Conservation (phyloP, 805 yeast genomes). For the Starmerella potacharoeniae region DNA sequence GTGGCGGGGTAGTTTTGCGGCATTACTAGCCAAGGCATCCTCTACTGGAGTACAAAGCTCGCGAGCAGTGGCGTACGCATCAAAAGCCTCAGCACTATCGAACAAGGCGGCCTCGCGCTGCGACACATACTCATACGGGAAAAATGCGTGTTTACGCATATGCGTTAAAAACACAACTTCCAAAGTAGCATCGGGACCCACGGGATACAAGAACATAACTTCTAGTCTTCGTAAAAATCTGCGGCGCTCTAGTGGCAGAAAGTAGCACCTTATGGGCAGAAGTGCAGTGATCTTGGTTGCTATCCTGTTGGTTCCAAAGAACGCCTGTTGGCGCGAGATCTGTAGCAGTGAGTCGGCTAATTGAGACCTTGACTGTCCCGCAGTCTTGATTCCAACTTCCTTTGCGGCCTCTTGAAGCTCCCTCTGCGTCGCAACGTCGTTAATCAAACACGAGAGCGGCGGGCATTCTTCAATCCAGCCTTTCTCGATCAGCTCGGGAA, state of each 20-base stretch:
- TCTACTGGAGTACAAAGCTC: constrained; percentile 19
- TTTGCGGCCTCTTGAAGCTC: constrained; percentile 20
- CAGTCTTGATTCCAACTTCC: constrained; percentile 10
- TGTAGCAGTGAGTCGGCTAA: constrained; percentile 12
- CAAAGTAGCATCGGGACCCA: constrained; percentile 19
- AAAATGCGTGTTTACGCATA: constrained; percentile 23
- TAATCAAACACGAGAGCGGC: constrained; percentile 10
- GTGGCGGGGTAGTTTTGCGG: neutral
- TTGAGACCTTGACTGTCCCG: constrained; percentile 4
- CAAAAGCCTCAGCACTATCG: constrained; percentile 9
- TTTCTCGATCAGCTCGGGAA: constrained; percentile 10
- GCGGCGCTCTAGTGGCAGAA: constrained; percentile 6
- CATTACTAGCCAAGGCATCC: constrained; percentile 7
- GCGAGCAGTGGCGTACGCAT: constrained; percentile 20
- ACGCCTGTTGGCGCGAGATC: constrained; percentile 15
- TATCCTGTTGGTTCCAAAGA: constrained; percentile 11
- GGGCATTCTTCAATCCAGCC: constrained; percentile 15
- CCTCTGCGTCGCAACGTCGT: constrained; percentile 17
- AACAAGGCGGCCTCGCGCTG: constrained; percentile 22
- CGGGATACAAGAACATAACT: constrained; percentile 21
- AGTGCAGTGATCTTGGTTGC: constrained; percentile 5
- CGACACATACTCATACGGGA: constrained; percentile 16
- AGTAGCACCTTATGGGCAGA: constrained; percentile 8
- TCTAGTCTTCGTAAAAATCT: constrained; percentile 13
- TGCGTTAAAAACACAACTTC: constrained; percentile 20